These are phyloP conservation scores for Alloteropsis semialata DNA, from an alignment of 176 grass and related monocot species.

Conservation along the genomic window DNA sequence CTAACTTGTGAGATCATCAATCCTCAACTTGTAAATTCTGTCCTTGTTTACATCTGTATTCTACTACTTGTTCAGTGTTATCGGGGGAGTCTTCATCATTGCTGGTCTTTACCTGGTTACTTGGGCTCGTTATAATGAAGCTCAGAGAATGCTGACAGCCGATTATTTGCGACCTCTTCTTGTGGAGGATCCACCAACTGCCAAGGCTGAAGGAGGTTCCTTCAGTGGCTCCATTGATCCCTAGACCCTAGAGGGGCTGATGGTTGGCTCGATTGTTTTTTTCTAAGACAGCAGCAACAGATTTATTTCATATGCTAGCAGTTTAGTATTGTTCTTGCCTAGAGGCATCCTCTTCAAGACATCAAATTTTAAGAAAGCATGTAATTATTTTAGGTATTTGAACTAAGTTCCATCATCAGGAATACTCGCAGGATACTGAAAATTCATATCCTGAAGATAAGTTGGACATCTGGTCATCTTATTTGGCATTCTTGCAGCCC, in stretches of 20 bases:
- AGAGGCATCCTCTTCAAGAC: not conserved
- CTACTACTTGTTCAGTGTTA: conserved; percentile 45
- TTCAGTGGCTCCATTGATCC: conserved; percentile 48
- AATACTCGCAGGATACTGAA: not conserved
- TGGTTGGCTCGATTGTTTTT: not conserved
- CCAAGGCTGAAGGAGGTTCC: conserved; percentile 37
- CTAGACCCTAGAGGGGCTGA: conserved; percentile 7
- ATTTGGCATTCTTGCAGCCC: not conserved
- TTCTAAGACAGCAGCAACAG: not conserved
- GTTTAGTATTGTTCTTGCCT: not conserved
- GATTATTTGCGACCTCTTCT: conserved; percentile 51
- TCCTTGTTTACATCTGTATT: not conserved
- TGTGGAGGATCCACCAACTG: conserved; percentile 30
- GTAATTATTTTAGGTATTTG: not conserved
- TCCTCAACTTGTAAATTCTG: too few relatives aligned
- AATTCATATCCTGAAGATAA: conserved; percentile 6
- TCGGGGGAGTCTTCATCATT: conserved; percentile 77
- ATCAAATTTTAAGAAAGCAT: not conserved
- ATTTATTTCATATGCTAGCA: not conserved
- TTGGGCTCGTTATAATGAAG: conserved; percentile 71
- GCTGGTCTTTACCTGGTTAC: conserved; percentile 85
- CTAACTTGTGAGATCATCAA: too few relatives aligned
- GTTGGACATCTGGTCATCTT: not conserved
- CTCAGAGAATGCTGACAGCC: conserved; percentile 16
- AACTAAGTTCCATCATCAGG: conserved; percentile 1